Evolutionary conservation across 1,139 yeast genomes (phyloP).

Genomic region (Ogataea hybrid): DNA sequence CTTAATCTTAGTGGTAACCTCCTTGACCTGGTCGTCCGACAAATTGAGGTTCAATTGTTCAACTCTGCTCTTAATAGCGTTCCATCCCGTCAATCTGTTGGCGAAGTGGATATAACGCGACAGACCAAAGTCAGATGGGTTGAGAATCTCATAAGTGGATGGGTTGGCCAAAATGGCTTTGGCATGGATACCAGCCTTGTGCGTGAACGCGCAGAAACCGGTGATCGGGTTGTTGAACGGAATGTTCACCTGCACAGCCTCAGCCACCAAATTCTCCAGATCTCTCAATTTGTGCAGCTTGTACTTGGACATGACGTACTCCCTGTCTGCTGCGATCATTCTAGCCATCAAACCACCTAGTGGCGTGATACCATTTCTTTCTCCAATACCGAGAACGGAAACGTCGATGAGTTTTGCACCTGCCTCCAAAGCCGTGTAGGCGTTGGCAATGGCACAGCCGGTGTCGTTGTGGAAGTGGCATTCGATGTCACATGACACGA

Average conservation of each 20-base stretch:
- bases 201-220: conserved; percentile 99
- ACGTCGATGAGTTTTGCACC: conserved; percentile 97
- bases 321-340: conserved; percentile 99
- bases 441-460: conserved; percentile 98
- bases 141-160: conserved; percentile 93
- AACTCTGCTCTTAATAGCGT: conserved; percentile 96
- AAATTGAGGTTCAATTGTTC: conserved; percentile 91
- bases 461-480: conserved; percentile 99
- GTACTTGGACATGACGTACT: conserved; percentile 91
- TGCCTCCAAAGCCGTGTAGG: conserved; percentile 96
- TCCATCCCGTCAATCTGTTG: conserved; percentile 98
- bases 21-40: conserved; percentile 92
- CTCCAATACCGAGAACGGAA: conserved; percentile 96
- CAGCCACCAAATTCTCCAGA: conserved; percentile 93
- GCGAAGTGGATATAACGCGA: conserved; percentile 97
- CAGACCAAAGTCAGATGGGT: conserved; percentile 93
- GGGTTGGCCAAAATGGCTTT: conserved; percentile 98
- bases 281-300: conserved; percentile 96
- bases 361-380: conserved; percentile 98
- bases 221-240: conserved; percentile 99
- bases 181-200: conserved; percentile 99
- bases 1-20: conserved; percentile 91
- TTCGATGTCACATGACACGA: conserved; percentile 95
- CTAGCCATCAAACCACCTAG: conserved; percentile 98
- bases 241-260: conserved; percentile 93